Conservation (phyloP, 2,329 filamentous ascomycete genomes). For the Arthrinium phaeospermum region DNA sequence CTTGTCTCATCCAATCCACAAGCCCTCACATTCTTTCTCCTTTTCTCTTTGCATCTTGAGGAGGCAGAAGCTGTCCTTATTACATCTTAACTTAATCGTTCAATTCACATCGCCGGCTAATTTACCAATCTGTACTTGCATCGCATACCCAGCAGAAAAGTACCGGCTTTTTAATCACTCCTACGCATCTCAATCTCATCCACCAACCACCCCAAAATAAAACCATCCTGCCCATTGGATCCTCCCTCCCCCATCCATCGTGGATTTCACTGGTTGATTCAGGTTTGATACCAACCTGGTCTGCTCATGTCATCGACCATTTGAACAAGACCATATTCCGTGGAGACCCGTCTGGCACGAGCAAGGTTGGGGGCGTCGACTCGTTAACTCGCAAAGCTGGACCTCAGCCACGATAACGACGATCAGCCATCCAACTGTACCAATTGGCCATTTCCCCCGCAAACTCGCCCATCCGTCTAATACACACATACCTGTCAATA, state of each 20-base stretch:
- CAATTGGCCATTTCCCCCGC: conserved; percentile 1
- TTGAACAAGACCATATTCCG: not conserved
- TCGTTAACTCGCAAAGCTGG: not conserved
- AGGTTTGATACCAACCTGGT: not conserved
- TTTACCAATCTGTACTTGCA: not conserved
- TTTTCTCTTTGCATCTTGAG: conserved; percentile 8
- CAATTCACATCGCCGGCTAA: not conserved
- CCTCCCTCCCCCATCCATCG: not conserved
- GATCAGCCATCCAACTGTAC: conserved; percentile 2
- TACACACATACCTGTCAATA: not conserved
- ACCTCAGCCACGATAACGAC: conserved; percentile 12
- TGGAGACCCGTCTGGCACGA: conserved; percentile 10
- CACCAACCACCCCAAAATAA: not conserved
- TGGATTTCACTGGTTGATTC: not conserved
- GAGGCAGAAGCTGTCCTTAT: not conserved
- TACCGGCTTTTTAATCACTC: conserved; percentile 1
- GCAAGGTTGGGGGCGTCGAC: conserved; percentile 7
- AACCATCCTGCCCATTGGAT: not conserved
- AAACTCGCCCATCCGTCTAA: not conserved
- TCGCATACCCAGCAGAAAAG: not conserved
- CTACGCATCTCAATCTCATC: not conserved
- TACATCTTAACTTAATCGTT: conserved; percentile 1
- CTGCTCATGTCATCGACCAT: not conserved
- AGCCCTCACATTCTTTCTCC: conserved; percentile 16
- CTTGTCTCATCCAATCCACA: conserved; percentile 14